These are phyloP conservation scores for Wickerhamomyces strasburgensis DNA, from an alignment of 805 yeast genomes.

Conservation along the genomic window DNA sequence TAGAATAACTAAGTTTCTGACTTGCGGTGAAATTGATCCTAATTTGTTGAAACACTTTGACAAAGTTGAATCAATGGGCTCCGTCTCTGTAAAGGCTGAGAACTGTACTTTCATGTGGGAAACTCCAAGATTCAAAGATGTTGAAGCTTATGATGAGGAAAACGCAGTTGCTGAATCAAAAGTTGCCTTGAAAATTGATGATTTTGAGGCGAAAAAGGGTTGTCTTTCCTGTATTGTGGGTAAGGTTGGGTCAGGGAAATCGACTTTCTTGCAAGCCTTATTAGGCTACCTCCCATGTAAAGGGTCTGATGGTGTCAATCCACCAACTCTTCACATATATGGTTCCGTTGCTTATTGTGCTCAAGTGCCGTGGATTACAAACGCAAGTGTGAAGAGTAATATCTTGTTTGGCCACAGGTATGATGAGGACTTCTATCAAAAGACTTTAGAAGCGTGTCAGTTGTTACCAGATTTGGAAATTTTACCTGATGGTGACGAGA, in stretches of 20 bases:
- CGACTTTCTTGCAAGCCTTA: constrained; percentile 35
- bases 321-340: constrained; percentile 35
- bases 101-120: constrained; percentile 56
- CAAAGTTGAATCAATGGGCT: constrained; percentile 14
- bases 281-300: constrained; percentile 46
- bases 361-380: constrained; percentile 96
- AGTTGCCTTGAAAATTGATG: constrained; percentile 41
- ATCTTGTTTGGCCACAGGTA: constrained; percentile 83
- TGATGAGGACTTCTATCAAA: constrained; percentile 76
- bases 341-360: constrained; percentile 88
- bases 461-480: constrained; percentile 69
- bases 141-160: constrained; percentile 37
- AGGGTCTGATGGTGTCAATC: constrained; percentile 22
- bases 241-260: constrained; percentile 64
- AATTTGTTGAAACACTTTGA: constrained; percentile 27
- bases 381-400: constrained; percentile 87
- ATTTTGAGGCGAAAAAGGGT: constrained; percentile 48
- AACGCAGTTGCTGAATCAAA: constrained; percentile 37
- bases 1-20: constrained; percentile 47
- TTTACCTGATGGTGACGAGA: constrained; percentile 83
- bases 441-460: constrained; percentile 85
- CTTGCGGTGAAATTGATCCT: constrained; percentile 41
- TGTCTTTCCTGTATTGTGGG: constrained; percentile 59
- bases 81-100: constrained; percentile 35
- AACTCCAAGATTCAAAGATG: constrained; percentile 18